Conservation (phyloP, 208 protist species). For the Phytomonas serpens region DNA sequence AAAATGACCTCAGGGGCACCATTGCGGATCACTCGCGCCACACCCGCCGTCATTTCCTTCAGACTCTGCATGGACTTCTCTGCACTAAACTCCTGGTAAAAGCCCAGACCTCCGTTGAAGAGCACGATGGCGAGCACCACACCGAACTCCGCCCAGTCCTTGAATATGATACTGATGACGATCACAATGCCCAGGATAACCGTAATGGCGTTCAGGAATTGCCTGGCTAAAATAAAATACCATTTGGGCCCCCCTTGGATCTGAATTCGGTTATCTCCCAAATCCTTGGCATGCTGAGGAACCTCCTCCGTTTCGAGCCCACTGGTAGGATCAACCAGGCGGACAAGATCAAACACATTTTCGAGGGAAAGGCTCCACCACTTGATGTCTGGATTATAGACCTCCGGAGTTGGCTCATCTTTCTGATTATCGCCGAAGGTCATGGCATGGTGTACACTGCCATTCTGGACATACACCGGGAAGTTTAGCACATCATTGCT, state of each 20-base stretch:
- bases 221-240: slow-evolving; percentile 45
- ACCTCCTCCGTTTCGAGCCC: slow-evolving; percentile 44
- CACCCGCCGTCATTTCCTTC: slow-evolving; percentile 81
- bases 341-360: slow-evolving; percentile 63
- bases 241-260: slow-evolving; percentile 67
- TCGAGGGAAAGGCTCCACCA: slow-evolving; percentile 68
- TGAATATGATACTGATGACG: slow-evolving; percentile 69
- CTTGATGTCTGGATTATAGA: slow-evolving; percentile 47
- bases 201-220: slow-evolving; percentile 86
- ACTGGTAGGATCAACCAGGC: slow-evolving; percentile 42
- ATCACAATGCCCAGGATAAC: slow-evolving; percentile 76
- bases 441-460: slow-evolving; percentile 17
- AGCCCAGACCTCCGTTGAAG: slow-evolving; percentile 81
- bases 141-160: slow-evolving; percentile 84
- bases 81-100: slow-evolving; percentile 84
- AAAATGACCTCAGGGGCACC: slow-evolving; percentile 84
- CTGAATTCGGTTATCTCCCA: slow-evolving; percentile 77
- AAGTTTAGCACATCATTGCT: not conserved
- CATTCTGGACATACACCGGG: not conserved
- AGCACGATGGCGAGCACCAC: slow-evolving; percentile 80
- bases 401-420: slow-evolving; percentile 40
- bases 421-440: slow-evolving; percentile 52
- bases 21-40: slow-evolving; percentile 88
- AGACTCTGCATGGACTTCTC: slow-evolving; percentile 78
- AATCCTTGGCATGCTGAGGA: slow-evolving; percentile 35